These are phyloP conservation scores for Lavandula angustifolia DNA, from an alignment of 257 asterid species.

Conservation along the genomic window DNA sequence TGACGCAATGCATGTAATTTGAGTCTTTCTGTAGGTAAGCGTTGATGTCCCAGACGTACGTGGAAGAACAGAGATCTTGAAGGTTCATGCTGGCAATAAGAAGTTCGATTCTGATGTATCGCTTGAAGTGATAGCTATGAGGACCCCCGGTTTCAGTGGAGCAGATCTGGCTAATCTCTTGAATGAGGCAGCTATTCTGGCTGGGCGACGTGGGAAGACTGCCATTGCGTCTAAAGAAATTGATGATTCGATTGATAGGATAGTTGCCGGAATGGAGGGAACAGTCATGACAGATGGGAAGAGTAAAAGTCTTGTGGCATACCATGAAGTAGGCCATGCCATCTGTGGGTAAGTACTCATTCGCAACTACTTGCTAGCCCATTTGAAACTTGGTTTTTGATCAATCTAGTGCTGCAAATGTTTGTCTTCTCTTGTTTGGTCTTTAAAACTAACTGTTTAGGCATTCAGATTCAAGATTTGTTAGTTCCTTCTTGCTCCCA, in stretches of 20 bases:
- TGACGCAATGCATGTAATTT: constrained; percentile 5
- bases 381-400: constrained; percentile 5
- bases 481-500: no score
- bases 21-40: constrained; percentile 54
- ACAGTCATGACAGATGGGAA: constrained; percentile 98
- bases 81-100: constrained; percentile 88
- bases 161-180: constrained; percentile 99
- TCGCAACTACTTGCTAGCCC: no score
- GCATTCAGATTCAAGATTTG: no score
- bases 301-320: constrained; percentile 97
- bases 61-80: constrained; percentile 94
- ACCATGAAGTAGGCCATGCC: constrained; percentile 99
- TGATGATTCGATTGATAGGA: constrained; percentile 96
- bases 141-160: constrained; percentile 99
- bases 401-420: constrained; percentile 10
- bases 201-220: constrained; percentile 88
- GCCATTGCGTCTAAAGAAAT: constrained; percentile 87
- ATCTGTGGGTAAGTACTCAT: constrained; percentile 78
- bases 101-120: constrained; percentile 80
- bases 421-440: background rate
- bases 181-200: constrained; percentile 94
- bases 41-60: constrained; percentile 97
- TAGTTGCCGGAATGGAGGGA: constrained; percentile 99
- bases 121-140: constrained; percentile 93
- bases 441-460: no score